Conservation (phyloP, 2,329 filamentous ascomycete genomes). For the Paraphaeosphaeria minitans region DNA sequence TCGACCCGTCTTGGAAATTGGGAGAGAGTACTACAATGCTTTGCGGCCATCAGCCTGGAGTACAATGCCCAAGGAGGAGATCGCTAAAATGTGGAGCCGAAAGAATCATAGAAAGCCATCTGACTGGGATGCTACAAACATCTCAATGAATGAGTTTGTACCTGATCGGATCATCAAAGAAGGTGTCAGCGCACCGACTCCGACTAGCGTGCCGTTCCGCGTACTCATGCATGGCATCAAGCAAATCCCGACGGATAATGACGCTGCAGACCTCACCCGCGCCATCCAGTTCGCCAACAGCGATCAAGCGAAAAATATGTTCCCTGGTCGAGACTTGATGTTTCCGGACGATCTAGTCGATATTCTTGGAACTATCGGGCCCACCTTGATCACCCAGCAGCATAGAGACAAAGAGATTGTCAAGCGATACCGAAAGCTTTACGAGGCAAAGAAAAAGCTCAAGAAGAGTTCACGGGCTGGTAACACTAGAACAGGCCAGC, state of each 20-base stretch:
- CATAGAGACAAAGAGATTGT: slow-evolving; percentile 1
- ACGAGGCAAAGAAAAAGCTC: not conserved
- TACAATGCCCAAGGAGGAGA: not conserved
- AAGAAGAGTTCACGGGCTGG: not conserved
- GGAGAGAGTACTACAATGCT: not conserved
- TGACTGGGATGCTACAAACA: not conserved
- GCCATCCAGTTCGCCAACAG: slow-evolving; percentile 6
- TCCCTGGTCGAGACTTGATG: not conserved
- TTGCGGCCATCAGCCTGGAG: slow-evolving; percentile 4
- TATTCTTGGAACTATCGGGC: slow-evolving; percentile 4
- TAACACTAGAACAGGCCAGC: not conserved
- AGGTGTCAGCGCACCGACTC: not conserved
- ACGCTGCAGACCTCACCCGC: slow-evolving; percentile 13
- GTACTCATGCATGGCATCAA: not conserved
- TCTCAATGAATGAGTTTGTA: slow-evolving; percentile 10
- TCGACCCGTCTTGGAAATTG: not conserved
- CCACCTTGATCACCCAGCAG: not conserved
- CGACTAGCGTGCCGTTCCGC: slow-evolving; percentile 8
- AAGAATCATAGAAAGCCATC: slow-evolving; percentile 1
- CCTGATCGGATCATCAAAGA: not conserved
- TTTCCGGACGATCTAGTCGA: slow-evolving; percentile 9
- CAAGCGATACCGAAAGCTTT: not conserved
- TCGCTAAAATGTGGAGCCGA: not conserved
- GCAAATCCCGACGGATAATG: slow-evolving; percentile 6
- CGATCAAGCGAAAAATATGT: not conserved